These are phyloP conservation scores for Epichloe sp. DNA, from an alignment of 2,329 filamentous ascomycete genomes.

Conservation along the genomic window DNA sequence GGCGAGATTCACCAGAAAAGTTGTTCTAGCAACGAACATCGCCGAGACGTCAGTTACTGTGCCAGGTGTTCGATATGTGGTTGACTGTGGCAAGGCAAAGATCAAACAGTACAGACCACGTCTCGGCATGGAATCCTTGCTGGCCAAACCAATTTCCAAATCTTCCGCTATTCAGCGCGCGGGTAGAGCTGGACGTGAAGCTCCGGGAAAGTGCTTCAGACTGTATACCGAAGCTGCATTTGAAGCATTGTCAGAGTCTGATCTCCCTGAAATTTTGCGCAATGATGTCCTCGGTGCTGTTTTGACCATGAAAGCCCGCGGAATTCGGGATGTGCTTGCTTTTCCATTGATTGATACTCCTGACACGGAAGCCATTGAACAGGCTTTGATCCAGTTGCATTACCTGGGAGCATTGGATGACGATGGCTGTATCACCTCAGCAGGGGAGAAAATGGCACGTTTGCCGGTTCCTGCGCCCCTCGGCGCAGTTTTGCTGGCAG, in stretches of 20 bases:
- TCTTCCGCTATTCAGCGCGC: constrained; percentile 86
- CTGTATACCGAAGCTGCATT: constrained; percentile 77
- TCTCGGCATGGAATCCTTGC: constrained; percentile 77
- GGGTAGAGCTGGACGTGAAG: constrained; percentile 87
- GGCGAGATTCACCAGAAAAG: constrained; percentile 63
- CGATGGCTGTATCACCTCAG: constrained; percentile 57
- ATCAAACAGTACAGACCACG: constrained; percentile 79
- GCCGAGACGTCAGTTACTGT: constrained; percentile 98
- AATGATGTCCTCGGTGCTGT: constrained; percentile 80
- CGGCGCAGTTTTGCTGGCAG: constrained; percentile 71
- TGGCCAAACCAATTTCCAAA: constrained; percentile 82
- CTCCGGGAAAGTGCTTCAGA: constrained; percentile 75
- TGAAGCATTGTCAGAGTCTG: constrained; percentile 53
- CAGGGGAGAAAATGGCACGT: constrained; percentile 64
- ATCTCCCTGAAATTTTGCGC: constrained; percentile 78
- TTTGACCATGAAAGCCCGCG: constrained; percentile 85
- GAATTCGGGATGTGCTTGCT: constrained; percentile 63
- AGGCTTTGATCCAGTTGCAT: constrained; percentile 68
- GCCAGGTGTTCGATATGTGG: constrained; percentile 77
- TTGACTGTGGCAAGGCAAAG: constrained; percentile 90
- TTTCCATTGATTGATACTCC: constrained; percentile 84
- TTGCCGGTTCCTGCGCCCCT: constrained; percentile 74
- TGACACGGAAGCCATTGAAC: constrained; percentile 62
- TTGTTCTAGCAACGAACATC: constrained; percentile 91
- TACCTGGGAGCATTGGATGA: constrained; percentile 64